These are phyloP conservation scores for Blastobotrys parvus DNA, from an alignment of 805 yeast species.

Conservation along the genomic window DNA sequence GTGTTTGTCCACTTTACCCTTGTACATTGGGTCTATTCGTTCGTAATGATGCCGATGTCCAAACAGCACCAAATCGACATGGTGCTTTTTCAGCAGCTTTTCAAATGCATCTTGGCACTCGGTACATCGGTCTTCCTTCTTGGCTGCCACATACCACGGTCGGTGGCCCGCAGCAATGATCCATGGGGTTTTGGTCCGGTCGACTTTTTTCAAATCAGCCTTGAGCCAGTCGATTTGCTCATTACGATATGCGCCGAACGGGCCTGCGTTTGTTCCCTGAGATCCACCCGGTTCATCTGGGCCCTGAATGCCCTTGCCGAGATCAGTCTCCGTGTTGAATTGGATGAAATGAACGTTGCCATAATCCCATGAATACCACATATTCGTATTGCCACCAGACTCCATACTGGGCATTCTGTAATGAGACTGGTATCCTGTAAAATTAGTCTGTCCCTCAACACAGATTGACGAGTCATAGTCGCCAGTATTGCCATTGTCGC, in stretches of 20 bases:
- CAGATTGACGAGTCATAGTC: slow-evolving; percentile 13
- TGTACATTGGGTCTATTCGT: slow-evolving; percentile 16
- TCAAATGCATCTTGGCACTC: slow-evolving; percentile 22
- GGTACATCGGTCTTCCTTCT: slow-evolving; percentile 9
- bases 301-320: slow-evolving; percentile 12
- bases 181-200: slow-evolving; percentile 26
- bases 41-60: slow-evolving; percentile 24
- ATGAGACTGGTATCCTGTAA: slow-evolving; percentile 23
- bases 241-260: slow-evolving; percentile 4
- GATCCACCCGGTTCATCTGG: slow-evolving; percentile 14
- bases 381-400: slow-evolving; percentile 22
- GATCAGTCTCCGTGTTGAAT: slow-evolving; percentile 26
- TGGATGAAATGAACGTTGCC: slow-evolving; percentile 26
- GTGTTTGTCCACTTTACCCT: slow-evolving; percentile 22
- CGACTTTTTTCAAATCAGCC: slow-evolving; percentile 22
- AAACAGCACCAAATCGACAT: slow-evolving; percentile 20
- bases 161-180: slow-evolving; percentile 23
- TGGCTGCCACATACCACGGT: slow-evolving; percentile 25
- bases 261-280: slow-evolving; percentile 17
- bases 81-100: slow-evolving; percentile 12
- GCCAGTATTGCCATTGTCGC: slow-evolving; percentile 9
- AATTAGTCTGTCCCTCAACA: slow-evolving; percentile 22
- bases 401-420: slow-evolving; percentile 25
- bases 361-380: slow-evolving; percentile 29
- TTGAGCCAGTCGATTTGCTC: slow-evolving; percentile 26